phyloP scores from a whole-genome alignment of 176 grass and related monocot genomes.

The Sorghum bicolor region Sorghum_bicolor_NCBIv3 NC_012873.2:50460001-50460500 shows the following conservation, averaged over 20 bases:
- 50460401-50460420: not conserved
- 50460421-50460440: not conserved
- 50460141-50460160: no score
- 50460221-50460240: not conserved
- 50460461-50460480: not conserved
- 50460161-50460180: not conserved
- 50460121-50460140: no score
- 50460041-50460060: no score
- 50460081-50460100: no score
- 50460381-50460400: not conserved
- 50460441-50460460: not conserved
- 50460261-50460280: not conserved
- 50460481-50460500: no score
- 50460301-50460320: not conserved
- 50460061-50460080: no score
- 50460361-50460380: not conserved
- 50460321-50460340: not conserved
- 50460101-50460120: no score
- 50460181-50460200: not conserved
- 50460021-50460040: no score
- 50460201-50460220: no score
- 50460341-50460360: not conserved
- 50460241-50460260: not conserved
- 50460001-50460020: no score
- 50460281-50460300: not conserved